Evolutionary conservation across 768 basidiomycete genomes (phyloP), one percentile per base, ranked within the genome.

Genomic region (Punctularia strigosozonata): DNA sequence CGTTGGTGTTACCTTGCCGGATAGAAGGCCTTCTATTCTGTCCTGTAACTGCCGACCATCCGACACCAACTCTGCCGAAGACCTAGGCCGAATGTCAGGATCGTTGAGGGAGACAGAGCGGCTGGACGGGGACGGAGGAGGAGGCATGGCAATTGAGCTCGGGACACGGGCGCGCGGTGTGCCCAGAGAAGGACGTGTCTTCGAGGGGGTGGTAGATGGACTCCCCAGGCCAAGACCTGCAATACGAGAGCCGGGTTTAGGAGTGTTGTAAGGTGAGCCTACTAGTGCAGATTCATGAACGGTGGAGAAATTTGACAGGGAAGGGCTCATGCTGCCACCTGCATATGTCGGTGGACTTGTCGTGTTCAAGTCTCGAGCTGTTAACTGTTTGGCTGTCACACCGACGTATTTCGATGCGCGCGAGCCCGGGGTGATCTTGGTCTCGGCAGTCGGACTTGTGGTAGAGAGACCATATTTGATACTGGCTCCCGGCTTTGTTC

Each of bases 321-420:
- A 31, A 6, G 43, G 48, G 26, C 50, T 51, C 8, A 19, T 33
- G 48, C 38, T 24, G 44, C 50, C 20, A 40, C 17, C 13, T 54
- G 47, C 28, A 46, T 46, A 15, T 51, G 53, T 1, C n/a, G 57
- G 40, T 13, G 63, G 39, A 25, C 53, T 62, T 24, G 52, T 45
- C 24, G 51, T 39, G 32, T 43, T 46, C 32, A 50, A 44, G 41
- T 60, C 60, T 37, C 70, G 71, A 18, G 65, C 70, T 52, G 57
- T 75, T 43, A 92, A 69, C 48, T 89, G 84, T 52, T 80, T 75
- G 1, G 88, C 88, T 1, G 86, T 91, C 73, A 90, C 75, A 13
- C 77, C 75, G 23, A 81, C 65, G 53, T 90, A 91, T 55, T 80
- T 84, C 31, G 83, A 81, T 7, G 89, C 88, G 32, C 89, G 68